Base-by-base conservation (phyloP, 768 basidiomycete species). In the Hortiboletus campestris region DNA sequence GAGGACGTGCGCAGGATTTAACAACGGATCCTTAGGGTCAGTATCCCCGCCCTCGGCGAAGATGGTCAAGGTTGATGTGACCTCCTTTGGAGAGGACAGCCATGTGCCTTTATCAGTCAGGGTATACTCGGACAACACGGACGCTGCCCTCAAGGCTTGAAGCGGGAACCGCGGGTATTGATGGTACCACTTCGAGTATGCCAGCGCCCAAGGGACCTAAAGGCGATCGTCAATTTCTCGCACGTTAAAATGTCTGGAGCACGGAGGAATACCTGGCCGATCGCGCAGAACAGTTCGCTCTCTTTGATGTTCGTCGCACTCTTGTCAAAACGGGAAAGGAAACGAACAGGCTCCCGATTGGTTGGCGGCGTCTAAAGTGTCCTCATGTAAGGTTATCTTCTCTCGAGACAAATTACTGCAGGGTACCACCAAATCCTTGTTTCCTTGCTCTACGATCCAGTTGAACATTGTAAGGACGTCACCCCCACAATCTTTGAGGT, bases 221-320 rank as follows among this genome's bases (percentile, higher is more conserved):
- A 11, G 1, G 1, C n/a, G 9, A 43, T 41, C 12, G 28, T 39
- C 42, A 58, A 13, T 34, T 14, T 9, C 5, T 43, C 17, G 28
- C 17, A 17, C 29, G 19, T 20, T 12, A 29, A 35, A 49, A 44
- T 7, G 3, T 17, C 22, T 2, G 43, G 22, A 6, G 11, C 29
- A 22, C 29, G 3, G 49, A 75, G 25, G 8, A 53, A 2, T 34
- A 62, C 80, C 67, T 83, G 80, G 9, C 81, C 81, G 25, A 83
- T 80, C 11, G 64, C 69, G 39, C 74, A 71, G 53, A 82, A 84
- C 12, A 83, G 55, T 46, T 71, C 63, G 31, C 76, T 80, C 56
- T 83, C 81, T 55, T 81, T 84, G 65, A 84, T 81, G 61, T 84
- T 82, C 0, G 81, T 83, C 10, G 83, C 81, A 49, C 80, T 80